Conservation (phyloP, 768 basidiomycete species). For the Lentinula sp. region DNA sequence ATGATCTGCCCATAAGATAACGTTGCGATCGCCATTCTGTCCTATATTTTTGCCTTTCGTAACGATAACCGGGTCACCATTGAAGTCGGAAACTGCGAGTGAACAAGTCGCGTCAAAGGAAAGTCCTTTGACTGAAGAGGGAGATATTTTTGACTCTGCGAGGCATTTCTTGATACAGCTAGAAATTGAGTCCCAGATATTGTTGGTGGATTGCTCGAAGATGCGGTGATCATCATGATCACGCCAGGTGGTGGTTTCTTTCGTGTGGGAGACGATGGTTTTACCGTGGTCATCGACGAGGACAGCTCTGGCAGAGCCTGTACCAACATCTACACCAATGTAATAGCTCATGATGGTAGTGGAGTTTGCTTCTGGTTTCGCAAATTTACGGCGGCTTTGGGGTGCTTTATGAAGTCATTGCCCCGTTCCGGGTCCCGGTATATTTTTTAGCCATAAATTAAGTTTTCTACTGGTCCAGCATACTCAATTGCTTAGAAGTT, state of each 20-base stretch:
- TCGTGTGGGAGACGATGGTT: constrained; percentile 72
- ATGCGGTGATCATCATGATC: constrained; percentile 82
- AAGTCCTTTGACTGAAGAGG: constrained; percentile 70
- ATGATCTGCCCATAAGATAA: constrained; percentile 97
- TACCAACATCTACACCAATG: constrained; percentile 83
- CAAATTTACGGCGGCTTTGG: neutral
- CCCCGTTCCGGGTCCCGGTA: neutral
- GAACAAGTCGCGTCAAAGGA: constrained; percentile 98
- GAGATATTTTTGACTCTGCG: constrained; percentile 43
- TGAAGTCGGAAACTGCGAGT: constrained; percentile 73
- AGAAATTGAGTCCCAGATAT: constrained; percentile 79
- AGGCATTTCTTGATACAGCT: constrained; percentile 60
- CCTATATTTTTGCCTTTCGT: constrained; percentile 65
- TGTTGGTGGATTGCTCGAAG: constrained; percentile 90
- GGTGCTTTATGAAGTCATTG: neutral
- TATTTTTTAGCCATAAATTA: too few species aligned
- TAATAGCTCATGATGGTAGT: constrained; percentile 35
- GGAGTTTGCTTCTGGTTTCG: neutral
- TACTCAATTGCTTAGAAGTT: neutral
- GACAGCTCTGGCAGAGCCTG: constrained; percentile 87
- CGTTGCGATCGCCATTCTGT: constrained; percentile 66
- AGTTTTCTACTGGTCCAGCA: too few species aligned
- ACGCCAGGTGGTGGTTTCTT: constrained; percentile 82
- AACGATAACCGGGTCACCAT: constrained; percentile 71
- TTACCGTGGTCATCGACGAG: constrained; percentile 66